These are phyloP conservation scores for Talaromyces amestolkiae DNA, from an alignment of 2,329 filamentous ascomycete species.

Conservation along the genomic window DNA sequence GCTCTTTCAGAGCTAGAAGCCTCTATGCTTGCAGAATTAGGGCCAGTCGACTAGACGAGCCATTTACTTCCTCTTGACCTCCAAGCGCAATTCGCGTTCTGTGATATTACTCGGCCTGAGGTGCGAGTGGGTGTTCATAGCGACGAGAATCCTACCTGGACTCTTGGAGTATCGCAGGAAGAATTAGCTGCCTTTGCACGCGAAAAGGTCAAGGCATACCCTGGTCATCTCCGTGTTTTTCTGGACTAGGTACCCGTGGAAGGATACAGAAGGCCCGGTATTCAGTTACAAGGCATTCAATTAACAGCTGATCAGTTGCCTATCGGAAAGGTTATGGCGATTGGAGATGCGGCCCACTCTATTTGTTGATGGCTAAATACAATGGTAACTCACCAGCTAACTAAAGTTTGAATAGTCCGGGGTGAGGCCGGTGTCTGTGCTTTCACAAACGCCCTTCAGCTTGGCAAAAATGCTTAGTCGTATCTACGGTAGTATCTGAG, in stretches of 20 bases:
- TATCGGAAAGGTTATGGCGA: background rate
- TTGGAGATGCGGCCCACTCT: background rate
- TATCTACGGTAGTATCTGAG: no score
- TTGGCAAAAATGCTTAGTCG: background rate
- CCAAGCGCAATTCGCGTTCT: background rate
- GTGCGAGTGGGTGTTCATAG: background rate
- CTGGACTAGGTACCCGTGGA: background rate
- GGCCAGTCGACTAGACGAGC: background rate
- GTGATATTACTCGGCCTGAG: background rate
- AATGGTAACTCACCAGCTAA: background rate
- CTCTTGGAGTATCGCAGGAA: background rate
- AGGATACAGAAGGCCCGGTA: background rate
- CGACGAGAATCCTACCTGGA: background rate
- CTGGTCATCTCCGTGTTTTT: background rate
- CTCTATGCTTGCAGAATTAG: background rate
- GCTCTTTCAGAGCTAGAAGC: background rate
- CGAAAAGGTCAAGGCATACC: background rate
- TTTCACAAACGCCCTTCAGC: background rate
- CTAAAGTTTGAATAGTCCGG: conserved; percentile 22
- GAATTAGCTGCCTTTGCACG: background rate
- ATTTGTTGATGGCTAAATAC: background rate
- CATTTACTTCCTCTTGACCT: background rate
- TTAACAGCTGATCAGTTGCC: background rate
- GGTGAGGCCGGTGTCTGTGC: background rate
- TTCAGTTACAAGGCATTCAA: background rate